These are phyloP conservation scores for Lichtheimia corymbifera DNA, from an alignment of 371 early-diverging fungal genomes.

Conservation along the genomic window DNA sequence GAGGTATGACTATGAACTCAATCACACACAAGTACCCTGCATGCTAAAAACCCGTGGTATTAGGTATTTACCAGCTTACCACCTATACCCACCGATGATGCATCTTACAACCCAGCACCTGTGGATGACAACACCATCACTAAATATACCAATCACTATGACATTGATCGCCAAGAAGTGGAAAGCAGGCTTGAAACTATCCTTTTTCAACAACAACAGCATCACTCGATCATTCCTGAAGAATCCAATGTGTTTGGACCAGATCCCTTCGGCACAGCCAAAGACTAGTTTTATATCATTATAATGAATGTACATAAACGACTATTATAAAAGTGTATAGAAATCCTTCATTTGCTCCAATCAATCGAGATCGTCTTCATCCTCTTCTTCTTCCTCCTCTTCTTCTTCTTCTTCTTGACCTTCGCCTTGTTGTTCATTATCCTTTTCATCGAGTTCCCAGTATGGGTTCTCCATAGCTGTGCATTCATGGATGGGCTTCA, in stretches of 20 bases:
- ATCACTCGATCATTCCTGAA: not conserved
- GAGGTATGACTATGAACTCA: constrained; percentile 23
- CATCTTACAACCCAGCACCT: constrained; percentile 14
- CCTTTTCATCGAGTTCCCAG: constrained; percentile 36
- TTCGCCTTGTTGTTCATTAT: not conserved
- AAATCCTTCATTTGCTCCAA: not conserved
- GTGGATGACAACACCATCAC: constrained; percentile 16
- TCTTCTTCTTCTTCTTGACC: not conserved
- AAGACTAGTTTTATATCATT: not conserved
- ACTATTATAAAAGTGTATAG: not conserved
- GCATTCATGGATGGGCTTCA: constrained; percentile 49
- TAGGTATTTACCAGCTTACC: constrained; percentile 42
- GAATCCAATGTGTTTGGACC: constrained; percentile 17
- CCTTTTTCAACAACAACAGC: constrained; percentile 15
- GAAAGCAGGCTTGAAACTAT: constrained; percentile 20
- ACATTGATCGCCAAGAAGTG: constrained; percentile 37
- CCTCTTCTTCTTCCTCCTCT: not conserved
- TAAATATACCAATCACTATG: constrained; percentile 36
- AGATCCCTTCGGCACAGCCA: constrained; percentile 30
- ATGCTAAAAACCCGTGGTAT: too few species aligned
- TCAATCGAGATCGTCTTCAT: too few species aligned
- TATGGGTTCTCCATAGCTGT: constrained; percentile 42
- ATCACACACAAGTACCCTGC: not conserved
- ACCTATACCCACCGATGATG: constrained; percentile 14
- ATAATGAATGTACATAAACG: not conserved